These are phyloP conservation scores for Alnus glutinosa DNA, from an alignment of 306 rosid species.

Conservation along the genomic window DNA sequence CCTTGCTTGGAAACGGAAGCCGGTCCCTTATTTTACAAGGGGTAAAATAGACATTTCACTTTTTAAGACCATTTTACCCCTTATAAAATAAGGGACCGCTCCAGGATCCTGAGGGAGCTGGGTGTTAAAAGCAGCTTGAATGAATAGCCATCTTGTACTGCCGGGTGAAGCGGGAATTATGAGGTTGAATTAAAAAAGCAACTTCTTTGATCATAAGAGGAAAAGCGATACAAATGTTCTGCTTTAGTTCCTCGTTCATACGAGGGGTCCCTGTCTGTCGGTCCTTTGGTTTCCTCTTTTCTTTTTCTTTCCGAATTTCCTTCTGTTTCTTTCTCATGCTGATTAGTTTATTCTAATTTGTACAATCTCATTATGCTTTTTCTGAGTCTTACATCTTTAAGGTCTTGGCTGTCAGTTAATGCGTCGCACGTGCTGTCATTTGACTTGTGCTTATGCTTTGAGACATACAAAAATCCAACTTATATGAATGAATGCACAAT, in stretches of 20 bases:
- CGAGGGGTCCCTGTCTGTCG: slow-evolving; percentile 39
- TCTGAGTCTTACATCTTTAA: slow-evolving; percentile 14
- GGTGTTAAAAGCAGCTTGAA: not conserved
- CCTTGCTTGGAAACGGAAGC: no score
- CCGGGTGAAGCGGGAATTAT: slow-evolving; percentile 26
- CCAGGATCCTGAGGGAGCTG: no score
- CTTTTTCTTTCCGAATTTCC: slow-evolving; percentile 14
- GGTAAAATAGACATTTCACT: no score
- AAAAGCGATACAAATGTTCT: slow-evolving; percentile 18
- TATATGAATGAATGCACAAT: not conserved
- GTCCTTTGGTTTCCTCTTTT: slow-evolving; percentile 21
- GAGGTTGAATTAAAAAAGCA: slow-evolving; percentile 30
- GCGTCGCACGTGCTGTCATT: slow-evolving; percentile 32
- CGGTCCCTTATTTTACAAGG: no score
- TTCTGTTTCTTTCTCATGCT: not conserved
- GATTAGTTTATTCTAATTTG: not conserved
- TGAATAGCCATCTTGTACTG: slow-evolving; percentile 11
- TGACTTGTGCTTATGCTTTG: not conserved
- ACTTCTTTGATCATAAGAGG: slow-evolving; percentile 5
- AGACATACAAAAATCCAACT: not conserved
- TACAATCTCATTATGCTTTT: not conserved
- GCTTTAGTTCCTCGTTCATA: slow-evolving; percentile 27
- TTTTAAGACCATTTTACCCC: no score
- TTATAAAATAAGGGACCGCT: no score
- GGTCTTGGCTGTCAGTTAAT: slow-evolving; percentile 30